These are phyloP conservation scores for Grosmannia huntii DNA, from an alignment of 2,329 filamentous ascomycete genomes.

Conservation along the genomic window DNA sequence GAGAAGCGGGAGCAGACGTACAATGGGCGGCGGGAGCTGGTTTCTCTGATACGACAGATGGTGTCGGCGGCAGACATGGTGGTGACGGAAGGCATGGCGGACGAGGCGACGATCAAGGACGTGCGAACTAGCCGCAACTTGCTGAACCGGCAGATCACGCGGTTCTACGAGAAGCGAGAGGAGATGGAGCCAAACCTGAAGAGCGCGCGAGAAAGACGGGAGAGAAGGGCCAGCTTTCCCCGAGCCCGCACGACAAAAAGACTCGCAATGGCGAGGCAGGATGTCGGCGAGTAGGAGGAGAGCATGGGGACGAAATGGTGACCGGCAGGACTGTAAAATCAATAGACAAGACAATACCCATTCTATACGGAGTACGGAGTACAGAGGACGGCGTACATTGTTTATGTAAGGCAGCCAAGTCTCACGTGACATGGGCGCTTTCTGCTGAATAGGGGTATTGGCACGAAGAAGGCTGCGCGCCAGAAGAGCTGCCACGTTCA, in stretches of 20 bases:
- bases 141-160: conserved; percentile 18
- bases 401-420: too few species aligned
- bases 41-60: conserved; percentile 32
- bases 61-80: conserved; percentile 32
- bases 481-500: background rate
- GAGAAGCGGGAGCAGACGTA: conserved; percentile 11
- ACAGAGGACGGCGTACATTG: too few species aligned
- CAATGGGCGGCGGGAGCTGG: conserved; percentile 27
- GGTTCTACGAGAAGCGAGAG: conserved; percentile 13
- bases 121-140: conserved; percentile 19
- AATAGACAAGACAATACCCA: background rate
- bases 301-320: background rate
- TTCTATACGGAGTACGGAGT: too few species aligned
- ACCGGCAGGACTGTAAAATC: background rate
- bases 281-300: background rate
- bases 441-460: background rate
- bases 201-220: background rate
- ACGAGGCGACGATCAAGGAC: conserved; percentile 18
- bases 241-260: background rate
- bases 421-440: background rate
- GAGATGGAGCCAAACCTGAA: background rate
- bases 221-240: background rate
- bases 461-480: background rate
- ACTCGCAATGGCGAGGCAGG: background rate
- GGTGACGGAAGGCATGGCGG: conserved; percentile 26